Evolutionary conservation across 805 yeast genomes (phyloP), one percentile per base, ranked within the genome.

Genomic region (Candida sakaeoensis): DNA sequence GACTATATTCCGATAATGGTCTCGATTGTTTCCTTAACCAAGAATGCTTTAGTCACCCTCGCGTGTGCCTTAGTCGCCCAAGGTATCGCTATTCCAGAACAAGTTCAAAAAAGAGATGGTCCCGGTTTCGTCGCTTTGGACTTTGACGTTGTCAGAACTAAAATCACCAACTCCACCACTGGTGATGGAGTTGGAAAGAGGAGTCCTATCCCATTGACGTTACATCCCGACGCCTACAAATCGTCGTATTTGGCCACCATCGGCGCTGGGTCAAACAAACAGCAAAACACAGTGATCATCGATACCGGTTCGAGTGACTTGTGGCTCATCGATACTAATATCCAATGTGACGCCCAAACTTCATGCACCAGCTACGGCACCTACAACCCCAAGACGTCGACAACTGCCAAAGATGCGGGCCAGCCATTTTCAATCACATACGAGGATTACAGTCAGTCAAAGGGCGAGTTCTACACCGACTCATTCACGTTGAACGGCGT

Each of bases 241-340:
- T n/a, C 33, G 3, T 24, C 19, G n/a, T 40, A 28, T 12, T 23
- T 23, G 8, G 5, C 36, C 15, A 16, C 16, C 19, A 33, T 42
- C 31, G 15, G 12, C 16, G 18, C 41, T 24, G 51, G 51, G n/a
- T 47, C 53, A 26, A 37, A 45, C 28, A 33, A 32, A 7, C 48
- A 46, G 33, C 50, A 49, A 15, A 43, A 57, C 25, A 43, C 44
- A 7, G 55, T 50, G 15, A 39, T 46, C 35, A 31, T 56, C 28
- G 61, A 56, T 35, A 56, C 59, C 14, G 61, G 60, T 4, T 50
- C 56, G 5, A 47, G 58, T 4, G 61, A 56, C 28, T 49, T 55
- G 19, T 56, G 61, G 61, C 50, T 56, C 26, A 48, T 56, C 7
- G 61, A 51, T 25, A 36, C 53, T 47, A 16, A 60, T 52, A 39